Percentiles rank a stretch among this genome's conserved stretches.
These are phyloP conservation scores for Diddensiella transvaalensis DNA, from an alignment of 805 yeast genomes.

Conservation along the genomic window DNA sequence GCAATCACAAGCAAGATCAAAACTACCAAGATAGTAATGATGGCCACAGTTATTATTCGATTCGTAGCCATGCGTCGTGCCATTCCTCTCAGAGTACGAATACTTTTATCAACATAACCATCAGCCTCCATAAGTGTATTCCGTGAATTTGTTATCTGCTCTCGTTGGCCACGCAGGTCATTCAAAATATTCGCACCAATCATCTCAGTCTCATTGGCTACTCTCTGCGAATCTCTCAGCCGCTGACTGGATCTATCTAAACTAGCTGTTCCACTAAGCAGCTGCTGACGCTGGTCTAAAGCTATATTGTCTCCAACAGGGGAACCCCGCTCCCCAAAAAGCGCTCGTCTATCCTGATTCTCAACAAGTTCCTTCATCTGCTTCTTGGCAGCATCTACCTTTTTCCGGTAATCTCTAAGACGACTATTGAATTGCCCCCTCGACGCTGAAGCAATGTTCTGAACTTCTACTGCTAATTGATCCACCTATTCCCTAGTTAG, in stretches of 20 bases:
- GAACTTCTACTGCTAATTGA: slow-evolving; percentile 84
- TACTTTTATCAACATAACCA: slow-evolving; percentile 83
- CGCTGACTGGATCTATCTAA: slow-evolving; percentile 81
- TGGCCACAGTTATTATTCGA: slow-evolving; percentile 83
- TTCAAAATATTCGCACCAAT: slow-evolving; percentile 87
- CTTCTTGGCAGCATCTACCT: slow-evolving; percentile 54
- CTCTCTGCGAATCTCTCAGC: slow-evolving; percentile 78
- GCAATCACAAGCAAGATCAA: slow-evolving; percentile 79
- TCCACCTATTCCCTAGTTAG: slow-evolving; percentile 45
- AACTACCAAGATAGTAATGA: slow-evolving; percentile 79
- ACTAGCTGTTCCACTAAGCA: slow-evolving; percentile 72
- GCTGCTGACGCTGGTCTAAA: slow-evolving; percentile 74
- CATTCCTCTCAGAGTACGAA: slow-evolving; percentile 85
- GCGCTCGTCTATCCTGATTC: slow-evolving; percentile 63
- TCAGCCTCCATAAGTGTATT: slow-evolving; percentile 88
- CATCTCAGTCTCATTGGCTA: slow-evolving; percentile 88
- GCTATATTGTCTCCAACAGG: slow-evolving; percentile 33
- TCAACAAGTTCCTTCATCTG: slow-evolving; percentile 52
- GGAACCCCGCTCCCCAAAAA: slow-evolving; percentile 58
- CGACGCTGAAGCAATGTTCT: slow-evolving; percentile 69
- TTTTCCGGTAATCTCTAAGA: slow-evolving; percentile 64
- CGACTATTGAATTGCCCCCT: slow-evolving; percentile 72
- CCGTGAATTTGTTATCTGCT: slow-evolving; percentile 82
- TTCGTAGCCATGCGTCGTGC: slow-evolving; percentile 90
- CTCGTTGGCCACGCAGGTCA: slow-evolving; percentile 89